Evolutionary conservation across 305 asterid species (phyloP).

Genomic region (Lippia alba): DNA sequence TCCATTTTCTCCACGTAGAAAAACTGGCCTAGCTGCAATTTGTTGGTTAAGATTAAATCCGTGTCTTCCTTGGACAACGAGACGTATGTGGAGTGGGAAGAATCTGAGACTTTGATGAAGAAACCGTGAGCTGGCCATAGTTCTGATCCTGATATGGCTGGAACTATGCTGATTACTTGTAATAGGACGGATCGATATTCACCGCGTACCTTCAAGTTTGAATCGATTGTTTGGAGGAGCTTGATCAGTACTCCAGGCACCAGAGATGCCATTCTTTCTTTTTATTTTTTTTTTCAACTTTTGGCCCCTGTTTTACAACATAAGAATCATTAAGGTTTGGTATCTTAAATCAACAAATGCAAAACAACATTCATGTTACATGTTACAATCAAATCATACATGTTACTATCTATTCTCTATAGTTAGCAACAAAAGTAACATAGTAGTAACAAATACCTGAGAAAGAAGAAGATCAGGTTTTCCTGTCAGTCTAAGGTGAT

Average conservation of each 20-base stretch:
- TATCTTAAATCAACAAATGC: too few species aligned
- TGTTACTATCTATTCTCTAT: too few species aligned
- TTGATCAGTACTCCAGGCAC: slow-evolving; percentile 82
- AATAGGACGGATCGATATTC: slow-evolving; percentile 72
- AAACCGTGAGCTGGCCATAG: slow-evolving; percentile 89
- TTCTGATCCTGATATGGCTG: slow-evolving; percentile 76
- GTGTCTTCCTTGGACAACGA: slow-evolving; percentile 64
- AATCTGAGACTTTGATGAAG: slow-evolving; percentile 85
- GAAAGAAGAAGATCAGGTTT: slow-evolving; percentile 8
- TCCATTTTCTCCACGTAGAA: slow-evolving; percentile 79
- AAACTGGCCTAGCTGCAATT: slow-evolving; percentile 81
- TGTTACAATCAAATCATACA: not conserved
- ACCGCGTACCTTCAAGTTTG: slow-evolving; percentile 69
- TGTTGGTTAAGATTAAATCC: slow-evolving; percentile 77
- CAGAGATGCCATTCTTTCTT: slow-evolving; percentile 66
- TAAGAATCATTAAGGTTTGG: not conserved
- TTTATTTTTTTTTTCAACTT: too few species aligned
- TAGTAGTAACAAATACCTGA: slow-evolving; percentile 37
- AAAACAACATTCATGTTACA: too few species aligned
- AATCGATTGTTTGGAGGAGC: slow-evolving; percentile 72
- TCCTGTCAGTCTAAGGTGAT: not conserved
- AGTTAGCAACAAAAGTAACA: not conserved
- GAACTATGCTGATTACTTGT: slow-evolving; percentile 90
- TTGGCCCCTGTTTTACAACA: slow-evolving; percentile 6
- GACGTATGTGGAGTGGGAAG: slow-evolving; percentile 86